A percentile compares a stretch with the other conserved stretches of the same genome.
Evolutionary conservation across 1,139 yeast genomes (phyloP).

Genomic region (Magnusiomyces tetraspermus): DNA sequence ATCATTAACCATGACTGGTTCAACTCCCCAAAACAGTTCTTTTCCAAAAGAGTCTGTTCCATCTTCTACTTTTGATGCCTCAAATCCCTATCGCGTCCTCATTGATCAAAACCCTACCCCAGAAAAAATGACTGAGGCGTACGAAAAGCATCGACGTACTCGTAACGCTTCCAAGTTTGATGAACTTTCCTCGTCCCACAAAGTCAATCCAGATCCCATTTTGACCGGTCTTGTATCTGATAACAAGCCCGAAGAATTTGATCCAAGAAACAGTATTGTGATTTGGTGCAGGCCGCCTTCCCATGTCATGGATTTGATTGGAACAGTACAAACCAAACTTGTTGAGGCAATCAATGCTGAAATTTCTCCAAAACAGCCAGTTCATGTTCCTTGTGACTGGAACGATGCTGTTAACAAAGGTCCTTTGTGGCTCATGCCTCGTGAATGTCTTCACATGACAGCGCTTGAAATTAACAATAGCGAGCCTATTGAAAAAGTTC

Average conservation of each 20-base stretch:
- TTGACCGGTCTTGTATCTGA: conserved; percentile 19
- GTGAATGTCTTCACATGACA: conserved; percentile 21
- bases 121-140: conserved; percentile 13
- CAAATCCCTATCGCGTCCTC: conserved; percentile 6
- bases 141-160: conserved; percentile 17
- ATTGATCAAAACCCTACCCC: conserved; percentile 1
- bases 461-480: conserved; percentile 22
- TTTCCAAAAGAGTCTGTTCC: no score
- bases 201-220: conserved; percentile 17
- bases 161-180: conserved; percentile 16
- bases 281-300: conserved; percentile 23
- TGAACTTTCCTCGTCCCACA: conserved; percentile 11
- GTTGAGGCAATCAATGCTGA: conserved; percentile 5
- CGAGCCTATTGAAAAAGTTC: conserved; percentile 11
- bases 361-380: neutral
- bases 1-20: no score
- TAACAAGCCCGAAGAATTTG: conserved; percentile 17
- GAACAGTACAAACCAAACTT: conserved; percentile 16
- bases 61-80: neutral
- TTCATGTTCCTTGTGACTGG: conserved; percentile 2
- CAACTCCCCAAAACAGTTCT: no score
- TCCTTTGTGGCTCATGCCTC: conserved; percentile 22
- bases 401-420: conserved; percentile 3
- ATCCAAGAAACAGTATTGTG: conserved; percentile 22
- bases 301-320: conserved; percentile 16